Percentiles rank a stretch among this genome's conserved stretches.
Conservation (phyloP, 2,329 filamentous ascomycete species). For the Lasiodiplodia gonubiensis region DNA sequence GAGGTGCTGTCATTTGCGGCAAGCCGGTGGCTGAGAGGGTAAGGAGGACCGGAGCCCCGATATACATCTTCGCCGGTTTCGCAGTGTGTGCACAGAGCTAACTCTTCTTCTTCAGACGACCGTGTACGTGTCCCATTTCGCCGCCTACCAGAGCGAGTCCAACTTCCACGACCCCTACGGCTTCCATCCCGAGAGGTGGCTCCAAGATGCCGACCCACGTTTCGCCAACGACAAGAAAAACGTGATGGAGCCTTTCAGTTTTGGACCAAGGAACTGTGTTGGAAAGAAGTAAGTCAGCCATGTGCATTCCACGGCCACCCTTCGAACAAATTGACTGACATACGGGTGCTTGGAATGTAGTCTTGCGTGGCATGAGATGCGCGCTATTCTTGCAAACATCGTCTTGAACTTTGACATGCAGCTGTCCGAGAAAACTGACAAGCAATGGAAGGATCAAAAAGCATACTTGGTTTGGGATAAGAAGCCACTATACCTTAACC, state of each 20-base stretch:
- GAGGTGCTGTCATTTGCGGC: conserved; percentile 46
- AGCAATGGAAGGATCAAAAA: conserved; percentile 38
- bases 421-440: conserved; percentile 39
- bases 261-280: conserved; percentile 49
- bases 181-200: conserved; percentile 52
- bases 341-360: conserved; percentile 30
- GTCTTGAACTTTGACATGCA: conserved; percentile 48
- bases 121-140: conserved; percentile 25
- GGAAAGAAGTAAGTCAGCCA: conserved; percentile 41
- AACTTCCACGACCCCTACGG: conserved; percentile 45
- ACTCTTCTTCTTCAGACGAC: conserved; percentile 26
- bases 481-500: conserved; percentile 37
- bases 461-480: conserved; percentile 48
- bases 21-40: conserved; percentile 42
- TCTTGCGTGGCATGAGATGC: conserved; percentile 49
- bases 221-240: conserved; percentile 41
- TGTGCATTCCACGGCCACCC: conserved; percentile 1
- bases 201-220: conserved; percentile 35
- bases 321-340: background rate
- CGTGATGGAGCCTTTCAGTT: conserved; percentile 51
- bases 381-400: conserved; percentile 46
- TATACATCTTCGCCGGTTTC: too few relatives aligned
- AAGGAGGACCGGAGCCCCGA: conserved; percentile 29
- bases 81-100: background rate
- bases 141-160: conserved; percentile 25